Percentiles rank a stretch among this genome's conserved stretches.
These are phyloP conservation scores for Penicillium fimorum DNA, from an alignment of 495 filamentous ascomycete genomes.

Conservation along the genomic window DNA sequence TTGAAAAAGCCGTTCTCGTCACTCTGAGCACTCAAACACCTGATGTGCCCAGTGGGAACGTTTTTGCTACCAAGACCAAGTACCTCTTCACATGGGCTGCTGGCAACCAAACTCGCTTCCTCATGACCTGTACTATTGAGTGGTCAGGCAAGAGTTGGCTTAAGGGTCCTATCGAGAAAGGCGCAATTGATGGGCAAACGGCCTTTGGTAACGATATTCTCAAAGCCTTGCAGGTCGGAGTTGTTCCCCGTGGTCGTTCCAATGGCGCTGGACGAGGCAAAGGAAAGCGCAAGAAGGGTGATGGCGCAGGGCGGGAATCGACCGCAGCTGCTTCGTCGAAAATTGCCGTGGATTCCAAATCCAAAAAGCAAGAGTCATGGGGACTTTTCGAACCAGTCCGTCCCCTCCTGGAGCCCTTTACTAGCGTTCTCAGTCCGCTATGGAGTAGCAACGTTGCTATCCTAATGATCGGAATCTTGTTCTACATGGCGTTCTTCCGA, in stretches of 20 bases:
- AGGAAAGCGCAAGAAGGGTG: conserved; percentile 57
- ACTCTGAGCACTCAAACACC: conserved; percentile 82
- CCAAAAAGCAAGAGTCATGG: conserved; percentile 57
- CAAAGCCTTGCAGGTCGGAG: conserved; percentile 66
- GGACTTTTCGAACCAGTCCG: conserved; percentile 78
- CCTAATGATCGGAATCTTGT: conserved; percentile 51
- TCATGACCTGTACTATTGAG: conserved; percentile 85
- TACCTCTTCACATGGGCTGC: conserved; percentile 93
- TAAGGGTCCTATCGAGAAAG: conserved; percentile 95
- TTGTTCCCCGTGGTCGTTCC: conserved; percentile 61
- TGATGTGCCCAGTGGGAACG: conserved; percentile 91
- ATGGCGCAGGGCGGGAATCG: conserved; percentile 29
- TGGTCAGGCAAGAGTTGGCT: conserved; percentile 99
- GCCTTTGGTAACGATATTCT: conserved; percentile 76
- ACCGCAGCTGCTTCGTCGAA: conserved; percentile 42
- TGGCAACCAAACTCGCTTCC: conserved; percentile 75
- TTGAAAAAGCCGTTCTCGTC: conserved; percentile 82
- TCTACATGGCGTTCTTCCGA: conserved; percentile 58
- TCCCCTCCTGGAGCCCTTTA: conserved; percentile 64
- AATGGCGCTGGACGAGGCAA: conserved; percentile 39
- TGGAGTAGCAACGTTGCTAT: conserved; percentile 64
- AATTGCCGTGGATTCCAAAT: conserved; percentile 42
- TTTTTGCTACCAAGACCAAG: conserved; percentile 87
- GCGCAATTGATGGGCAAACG: conserved; percentile 84
- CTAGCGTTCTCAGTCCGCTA: conserved; percentile 67